Evolutionary conservation across 2,329 filamentous ascomycete genomes (phyloP), one percentile per base, ranked within the genome.

Genomic region (Aspergillus neotritici): DNA sequence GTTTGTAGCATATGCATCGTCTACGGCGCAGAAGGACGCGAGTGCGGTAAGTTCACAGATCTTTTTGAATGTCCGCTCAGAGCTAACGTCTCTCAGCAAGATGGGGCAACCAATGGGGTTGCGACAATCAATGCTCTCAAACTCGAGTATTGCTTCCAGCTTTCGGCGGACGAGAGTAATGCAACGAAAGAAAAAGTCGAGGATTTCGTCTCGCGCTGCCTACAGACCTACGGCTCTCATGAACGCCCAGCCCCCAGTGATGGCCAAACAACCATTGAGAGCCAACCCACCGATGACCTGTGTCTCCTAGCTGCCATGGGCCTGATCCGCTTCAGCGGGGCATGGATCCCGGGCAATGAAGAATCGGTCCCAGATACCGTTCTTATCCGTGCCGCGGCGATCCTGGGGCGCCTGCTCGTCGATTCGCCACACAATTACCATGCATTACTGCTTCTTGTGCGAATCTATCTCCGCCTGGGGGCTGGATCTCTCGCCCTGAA

Each of bases 351-450:
- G 6, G 48, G 51, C 12, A 47, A 46, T 10, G 46, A 53, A 30
- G 45, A 51, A 15, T 47, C 54, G 11, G 34, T 57, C 11, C 54
- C 57, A 10, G 59, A 58, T 34, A 50, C 57, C 15, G 53, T 58
- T 36, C 52, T 72, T 15, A 57, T 70, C 37, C 66, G 62, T 41
- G 61, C 63, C 25, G 59, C 62, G 32, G 63, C 54, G 7, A 63
- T 72, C 17, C 47, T 72, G 25, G 67, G 71, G 39, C 58, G 60
- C 41, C 56, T 71, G 5, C 47, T 70, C 6, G 43, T 58, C 14
- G 63, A 67, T 44, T 74, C 69, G 12, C 68, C 68, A 10, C 70
- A 73, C 47, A 72, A 72, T 41, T 75, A 73, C 41, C 60, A 69
- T 43, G 65, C 68, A 5, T 57, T 71, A 4, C 55, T 74, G 21